Base-by-base conservation (phyloP, 805 yeast genomes). In the Debaryomyces prosopidis region DNA sequence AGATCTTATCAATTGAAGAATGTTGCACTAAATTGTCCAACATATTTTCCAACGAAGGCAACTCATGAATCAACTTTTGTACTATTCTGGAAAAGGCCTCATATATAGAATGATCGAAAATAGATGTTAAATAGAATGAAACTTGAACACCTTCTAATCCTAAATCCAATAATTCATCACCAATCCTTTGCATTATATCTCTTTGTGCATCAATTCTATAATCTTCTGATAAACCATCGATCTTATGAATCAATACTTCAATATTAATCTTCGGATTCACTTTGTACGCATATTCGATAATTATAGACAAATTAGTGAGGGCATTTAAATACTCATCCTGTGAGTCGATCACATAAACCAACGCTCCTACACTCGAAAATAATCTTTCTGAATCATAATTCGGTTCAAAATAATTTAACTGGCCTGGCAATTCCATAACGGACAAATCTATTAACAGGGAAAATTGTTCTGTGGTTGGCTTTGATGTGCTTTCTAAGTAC, bases 311-410 rank as follows among this genome's bases (percentile, higher is more conserved):
- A 60, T 90, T 91, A 20, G 96, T 89, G 39, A 94, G 75, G 0
- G 98, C 96, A 64, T 89, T 86, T 52, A 91, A 69, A 65, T 94
- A 94, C 63, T 94, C 99, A 69, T 92, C 98, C 63, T 90, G 97
- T 9, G 91, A 81, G 66, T 94, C 99, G 50, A 94, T 90, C 34
- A 94, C 97, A 60, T 94, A 94, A 2, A 94, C 94, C 23, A 94
- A 73, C 0, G 97, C 94, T 15, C 96, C 96, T 11, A 90, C 89
- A 36, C 85, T 82, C 36, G 84, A 75, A 58, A 92, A 91, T 20
- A 91, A 66, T 49, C 84, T 74, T 49, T 84, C 90, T 18, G 87
- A 81, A 57, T 89, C 96, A 54, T 85, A 84, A 28, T 83, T 78
- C 2, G 95, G 94, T 55, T 90, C 96, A 61, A 89, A 88, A 57